These are phyloP conservation scores for Mycosphaerella sp. DNA, from an alignment of 2,329 filamentous ascomycete species.

Conservation along the genomic window DNA sequence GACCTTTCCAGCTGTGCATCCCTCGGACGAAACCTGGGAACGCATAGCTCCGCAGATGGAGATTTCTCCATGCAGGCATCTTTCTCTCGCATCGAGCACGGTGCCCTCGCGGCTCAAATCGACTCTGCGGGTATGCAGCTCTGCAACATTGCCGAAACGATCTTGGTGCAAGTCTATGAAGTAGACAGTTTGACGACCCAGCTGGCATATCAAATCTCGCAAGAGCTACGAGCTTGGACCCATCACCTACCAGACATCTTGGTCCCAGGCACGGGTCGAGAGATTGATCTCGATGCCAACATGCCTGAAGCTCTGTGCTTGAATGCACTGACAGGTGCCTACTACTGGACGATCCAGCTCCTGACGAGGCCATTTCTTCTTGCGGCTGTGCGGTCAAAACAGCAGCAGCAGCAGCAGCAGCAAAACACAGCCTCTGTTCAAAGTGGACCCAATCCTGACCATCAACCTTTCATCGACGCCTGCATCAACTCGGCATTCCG, in stretches of 20 bases:
- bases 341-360: background rate
- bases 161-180: background rate
- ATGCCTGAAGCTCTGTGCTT: background rate
- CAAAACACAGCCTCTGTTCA: no score
- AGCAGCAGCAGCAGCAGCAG: background rate
- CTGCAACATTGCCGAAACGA: background rate
- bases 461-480: background rate
- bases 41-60: background rate
- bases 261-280: background rate
- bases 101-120: background rate
- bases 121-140: background rate
- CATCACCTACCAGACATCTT: background rate
- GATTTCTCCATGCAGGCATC: no score
- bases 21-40: background rate
- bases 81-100: background rate
- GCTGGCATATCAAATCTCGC: background rate
- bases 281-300: background rate
- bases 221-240: background rate
- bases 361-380: background rate
- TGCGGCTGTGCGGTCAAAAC: background rate
- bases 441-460: background rate
- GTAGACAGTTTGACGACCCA: background rate
- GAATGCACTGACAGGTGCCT: background rate
- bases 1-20: background rate
- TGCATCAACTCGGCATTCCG: background rate